Conservation (phyloP, 2,329 filamentous ascomycete species). For the Fonsecaea monophora region DNA sequence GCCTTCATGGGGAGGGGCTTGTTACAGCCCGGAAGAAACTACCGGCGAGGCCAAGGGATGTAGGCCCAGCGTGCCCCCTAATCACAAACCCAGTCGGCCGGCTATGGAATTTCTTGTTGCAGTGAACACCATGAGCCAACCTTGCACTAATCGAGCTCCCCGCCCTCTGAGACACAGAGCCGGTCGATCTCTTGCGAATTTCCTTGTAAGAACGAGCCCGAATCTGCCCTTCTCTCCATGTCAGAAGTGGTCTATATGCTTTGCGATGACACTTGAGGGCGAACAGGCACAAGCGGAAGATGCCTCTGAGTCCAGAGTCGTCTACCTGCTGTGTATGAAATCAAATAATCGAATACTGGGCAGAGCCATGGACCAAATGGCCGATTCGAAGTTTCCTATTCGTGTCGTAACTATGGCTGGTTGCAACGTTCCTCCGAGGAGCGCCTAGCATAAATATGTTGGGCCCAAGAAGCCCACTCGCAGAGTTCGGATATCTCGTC, state of each 20-base stretch:
- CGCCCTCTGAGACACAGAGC: not conserved
- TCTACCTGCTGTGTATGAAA: not conserved
- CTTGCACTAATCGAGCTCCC: not conserved
- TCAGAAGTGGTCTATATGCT: not conserved
- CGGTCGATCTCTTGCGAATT: not conserved
- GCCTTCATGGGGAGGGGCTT: not conserved
- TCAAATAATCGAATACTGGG: not conserved
- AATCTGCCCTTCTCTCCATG: not conserved
- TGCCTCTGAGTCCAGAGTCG: not conserved
- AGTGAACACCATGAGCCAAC: not conserved
- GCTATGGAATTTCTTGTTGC: not conserved
- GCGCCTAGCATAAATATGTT: conserved; percentile 12
- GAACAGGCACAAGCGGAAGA: not conserved
- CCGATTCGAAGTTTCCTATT: not conserved
- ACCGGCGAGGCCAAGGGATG: conserved; percentile 3
- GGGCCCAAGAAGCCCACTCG: not conserved
- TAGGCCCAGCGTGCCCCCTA: not conserved
- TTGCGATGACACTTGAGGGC: not conserved
- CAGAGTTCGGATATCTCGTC: conserved; percentile 13
- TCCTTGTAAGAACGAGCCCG: not conserved
- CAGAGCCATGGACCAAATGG: not conserved
- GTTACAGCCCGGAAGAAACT: conserved; percentile 12
- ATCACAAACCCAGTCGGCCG: not conserved
- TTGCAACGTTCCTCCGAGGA: conserved; percentile 2
- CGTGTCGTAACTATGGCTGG: conserved; percentile 4